Evolutionary conservation across 2,329 filamentous ascomycete genomes (phyloP).

Genomic region (Sporothrix protearum): DNA sequence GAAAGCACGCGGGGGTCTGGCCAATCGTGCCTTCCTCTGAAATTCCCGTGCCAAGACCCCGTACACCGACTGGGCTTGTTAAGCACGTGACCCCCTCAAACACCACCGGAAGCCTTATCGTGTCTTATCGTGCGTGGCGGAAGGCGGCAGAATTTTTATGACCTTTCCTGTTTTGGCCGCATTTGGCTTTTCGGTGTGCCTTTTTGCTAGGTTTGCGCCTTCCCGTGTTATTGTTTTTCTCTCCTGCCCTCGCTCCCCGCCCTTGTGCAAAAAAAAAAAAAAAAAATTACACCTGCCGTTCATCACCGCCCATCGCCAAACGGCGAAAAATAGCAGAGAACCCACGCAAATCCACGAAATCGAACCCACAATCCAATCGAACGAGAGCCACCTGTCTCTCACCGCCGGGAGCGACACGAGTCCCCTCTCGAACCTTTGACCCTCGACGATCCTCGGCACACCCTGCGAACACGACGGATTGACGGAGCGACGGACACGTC

Average conservation of each 20-base stretch:
- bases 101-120: slow-evolving; percentile 4
- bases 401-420: slow-evolving; percentile 18
- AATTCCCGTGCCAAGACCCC: not conserved
- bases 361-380: slow-evolving; percentile 19
- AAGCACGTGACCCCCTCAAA: slow-evolving; percentile 2
- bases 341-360: slow-evolving; percentile 16
- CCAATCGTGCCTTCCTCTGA: slow-evolving; percentile 10
- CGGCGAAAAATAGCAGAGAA: slow-evolving; percentile 12
- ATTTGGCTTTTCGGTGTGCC: slow-evolving; percentile 20
- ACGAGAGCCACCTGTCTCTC: slow-evolving; percentile 10
- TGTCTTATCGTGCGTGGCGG: slow-evolving; percentile 26
- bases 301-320: slow-evolving; percentile 27
- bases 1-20: slow-evolving; percentile 22
- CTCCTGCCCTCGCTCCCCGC: slow-evolving; percentile 22
- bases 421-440: not conserved
- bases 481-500: not conserved
- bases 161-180: slow-evolving; percentile 8
- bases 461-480: not conserved
- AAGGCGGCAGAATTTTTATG: slow-evolving; percentile 29
- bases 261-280: slow-evolving; percentile 18
- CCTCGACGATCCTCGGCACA: slow-evolving; percentile 3
- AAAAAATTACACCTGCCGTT: slow-evolving; percentile 22
- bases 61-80: slow-evolving; percentile 14
- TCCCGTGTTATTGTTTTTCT: slow-evolving; percentile 18
- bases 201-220: not conserved